Evolutionary conservation across 371 early-diverging fungal species (phyloP).

Genomic region (Thermomucor indicae-seudaticae): DNA sequence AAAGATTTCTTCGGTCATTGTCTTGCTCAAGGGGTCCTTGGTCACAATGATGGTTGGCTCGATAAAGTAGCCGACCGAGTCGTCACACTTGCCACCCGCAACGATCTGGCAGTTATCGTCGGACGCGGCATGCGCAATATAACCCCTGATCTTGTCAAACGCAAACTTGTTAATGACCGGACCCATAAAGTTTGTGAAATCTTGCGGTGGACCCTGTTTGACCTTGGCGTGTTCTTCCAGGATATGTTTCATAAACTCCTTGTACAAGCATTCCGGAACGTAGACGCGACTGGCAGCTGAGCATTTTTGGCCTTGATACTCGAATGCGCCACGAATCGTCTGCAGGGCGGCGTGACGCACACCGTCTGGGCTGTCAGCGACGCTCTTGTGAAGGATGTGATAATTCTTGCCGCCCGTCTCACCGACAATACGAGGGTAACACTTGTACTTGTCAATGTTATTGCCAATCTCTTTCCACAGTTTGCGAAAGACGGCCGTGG

Average conservation of each 20-base stretch:
- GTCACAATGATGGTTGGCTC: constrained; percentile 91
- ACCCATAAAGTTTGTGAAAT: constrained; percentile 76
- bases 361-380: constrained; percentile 63
- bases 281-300: constrained; percentile 92
- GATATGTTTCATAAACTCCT: constrained; percentile 69
- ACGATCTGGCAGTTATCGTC: constrained; percentile 68
- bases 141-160: constrained; percentile 91
- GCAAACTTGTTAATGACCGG: constrained; percentile 88
- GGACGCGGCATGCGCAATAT: constrained; percentile 74
- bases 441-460: constrained; percentile 86
- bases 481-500: constrained; percentile 89
- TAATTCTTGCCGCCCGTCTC: constrained; percentile 99
- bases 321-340: constrained; percentile 92
- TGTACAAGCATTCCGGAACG: constrained; percentile 80
- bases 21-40: constrained; percentile 80
- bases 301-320: constrained; percentile 98
- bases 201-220: constrained; percentile 81
- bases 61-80: constrained; percentile 86
- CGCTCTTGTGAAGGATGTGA: constrained; percentile 80
- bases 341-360: constrained; percentile 58
- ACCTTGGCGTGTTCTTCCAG: constrained; percentile 68
- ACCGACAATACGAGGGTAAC: constrained; percentile 96
- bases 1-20: constrained; percentile 94
- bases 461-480: constrained; percentile 90
- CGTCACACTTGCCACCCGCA: constrained; percentile 80